Conservation (phyloP, 2,329 filamentous ascomycete genomes). For the Lachnellula suecica region DNA sequence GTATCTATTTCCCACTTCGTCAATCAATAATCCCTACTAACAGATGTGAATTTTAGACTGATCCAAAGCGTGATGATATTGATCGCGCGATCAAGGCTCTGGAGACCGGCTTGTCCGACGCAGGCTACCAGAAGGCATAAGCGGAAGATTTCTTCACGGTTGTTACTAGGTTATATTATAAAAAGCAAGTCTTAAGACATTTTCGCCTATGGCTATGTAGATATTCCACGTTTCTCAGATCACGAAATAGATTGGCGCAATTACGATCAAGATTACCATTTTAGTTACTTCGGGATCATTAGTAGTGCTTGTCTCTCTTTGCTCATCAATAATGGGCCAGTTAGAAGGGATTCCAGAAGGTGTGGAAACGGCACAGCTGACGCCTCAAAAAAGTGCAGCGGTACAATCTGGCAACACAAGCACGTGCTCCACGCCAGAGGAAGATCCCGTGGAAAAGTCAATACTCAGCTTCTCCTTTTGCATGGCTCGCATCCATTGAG, state of each 20-base stretch:
- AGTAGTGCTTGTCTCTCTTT: neutral
- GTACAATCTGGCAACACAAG: neutral
- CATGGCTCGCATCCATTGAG: neutral
- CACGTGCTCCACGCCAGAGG: slow-evolving; percentile 2
- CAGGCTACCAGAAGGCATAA: slow-evolving; percentile 55
- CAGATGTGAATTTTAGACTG: slow-evolving; percentile 64
- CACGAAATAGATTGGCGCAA: slow-evolving; percentile 16
- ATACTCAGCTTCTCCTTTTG: neutral
- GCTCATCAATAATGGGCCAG: neutral
- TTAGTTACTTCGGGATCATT: neutral
- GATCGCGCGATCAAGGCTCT: slow-evolving; percentile 80
- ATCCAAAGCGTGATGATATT: slow-evolving; percentile 76
- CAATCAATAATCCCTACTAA: too few relatives aligned
- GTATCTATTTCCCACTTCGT: too few relatives aligned
- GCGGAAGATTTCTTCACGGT: neutral
- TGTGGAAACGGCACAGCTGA: neutral
- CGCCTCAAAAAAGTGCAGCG: neutral
- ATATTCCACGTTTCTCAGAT: slow-evolving; percentile 13
- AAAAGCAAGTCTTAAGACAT: slow-evolving; percentile 11
- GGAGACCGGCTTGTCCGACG: slow-evolving; percentile 71
- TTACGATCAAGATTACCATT: slow-evolving; percentile 1
- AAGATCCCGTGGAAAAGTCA: neutral
- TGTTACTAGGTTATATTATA: neutral
- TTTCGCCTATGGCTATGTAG: slow-evolving; percentile 2
- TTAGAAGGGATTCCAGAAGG: too few relatives aligned